A percentile compares a stretch with the other conserved stretches of the same genome.
Evolutionary conservation across 176 grass and related monocot genomes (phyloP).

Genomic region (Oropetium thomaeum): DNA sequence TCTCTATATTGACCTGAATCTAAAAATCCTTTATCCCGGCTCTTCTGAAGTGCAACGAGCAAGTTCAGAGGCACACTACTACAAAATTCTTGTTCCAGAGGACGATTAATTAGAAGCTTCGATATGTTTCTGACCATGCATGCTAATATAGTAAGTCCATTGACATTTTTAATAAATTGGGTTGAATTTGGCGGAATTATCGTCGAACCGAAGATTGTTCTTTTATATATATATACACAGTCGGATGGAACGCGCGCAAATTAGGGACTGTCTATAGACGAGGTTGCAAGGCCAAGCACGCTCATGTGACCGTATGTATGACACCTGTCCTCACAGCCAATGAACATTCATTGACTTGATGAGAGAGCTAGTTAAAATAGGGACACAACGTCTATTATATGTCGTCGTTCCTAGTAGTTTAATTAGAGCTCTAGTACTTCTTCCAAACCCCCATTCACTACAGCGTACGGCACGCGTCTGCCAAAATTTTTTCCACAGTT

Average conservation of each 20-base stretch:
- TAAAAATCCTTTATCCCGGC: neutral
- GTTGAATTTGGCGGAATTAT: neutral
- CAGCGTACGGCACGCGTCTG: too few relatives aligned
- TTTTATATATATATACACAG: neutral
- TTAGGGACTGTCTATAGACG: neutral
- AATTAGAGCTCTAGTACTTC: too few relatives aligned
- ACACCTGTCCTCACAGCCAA: conserved; percentile 24
- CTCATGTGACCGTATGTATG: conserved; percentile 15
- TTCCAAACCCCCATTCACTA: too few relatives aligned
- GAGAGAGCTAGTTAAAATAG: neutral
- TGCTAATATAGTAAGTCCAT: conserved; percentile 4
- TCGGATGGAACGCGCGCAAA: neutral
- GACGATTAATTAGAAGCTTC: neutral
- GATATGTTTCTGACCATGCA: conserved; percentile 1
- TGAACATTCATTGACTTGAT: conserved; percentile 25
- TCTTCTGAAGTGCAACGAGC: neutral
- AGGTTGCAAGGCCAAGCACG: conserved; percentile 11
- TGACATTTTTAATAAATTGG: conserved; percentile 20
- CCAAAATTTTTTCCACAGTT: too few relatives aligned
- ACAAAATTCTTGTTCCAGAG: neutral
- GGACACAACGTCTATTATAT: too few relatives aligned
- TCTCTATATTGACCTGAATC: neutral
- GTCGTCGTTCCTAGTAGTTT: too few relatives aligned
- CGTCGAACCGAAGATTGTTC: neutral
- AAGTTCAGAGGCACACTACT: neutral